Percentiles rank a stretch among this genome's conserved stretches.
Evolutionary conservation across 2,329 filamentous ascomycete species (phyloP).

Genomic region (Calonectria naviculata): DNA sequence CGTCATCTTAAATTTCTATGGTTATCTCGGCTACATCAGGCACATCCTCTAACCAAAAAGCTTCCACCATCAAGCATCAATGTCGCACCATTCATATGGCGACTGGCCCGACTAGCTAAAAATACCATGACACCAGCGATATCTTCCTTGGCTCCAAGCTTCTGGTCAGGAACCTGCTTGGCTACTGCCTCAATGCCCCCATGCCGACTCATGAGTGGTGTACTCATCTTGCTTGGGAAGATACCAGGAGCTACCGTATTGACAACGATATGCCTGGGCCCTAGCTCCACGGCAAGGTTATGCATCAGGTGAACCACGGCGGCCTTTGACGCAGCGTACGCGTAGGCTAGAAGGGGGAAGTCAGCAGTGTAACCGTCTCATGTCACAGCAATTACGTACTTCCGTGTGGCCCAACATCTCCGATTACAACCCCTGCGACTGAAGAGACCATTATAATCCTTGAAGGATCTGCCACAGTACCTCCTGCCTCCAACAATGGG

Average conservation of each 20-base stretch:
- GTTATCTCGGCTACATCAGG: not conserved
- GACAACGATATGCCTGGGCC: slow-evolving; percentile 4
- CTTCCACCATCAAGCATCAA: slow-evolving; percentile 8
- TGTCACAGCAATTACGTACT: not conserved
- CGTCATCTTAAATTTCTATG: too few relatives aligned
- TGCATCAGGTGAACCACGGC: not conserved
- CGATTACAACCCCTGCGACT: not conserved
- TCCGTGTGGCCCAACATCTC: not conserved
- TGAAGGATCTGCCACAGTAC: not conserved
- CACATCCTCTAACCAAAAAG: slow-evolving; percentile 10
- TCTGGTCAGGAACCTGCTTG: slow-evolving; percentile 5
- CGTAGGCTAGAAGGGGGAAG: not conserved
- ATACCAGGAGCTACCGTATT: slow-evolving; percentile 2
- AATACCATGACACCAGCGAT: slow-evolving; percentile 11
- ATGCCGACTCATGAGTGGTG: not conserved
- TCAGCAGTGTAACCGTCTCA: not conserved
- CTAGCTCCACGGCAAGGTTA: slow-evolving; percentile 10
- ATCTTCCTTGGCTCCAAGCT: slow-evolving; percentile 10
- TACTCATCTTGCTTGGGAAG: slow-evolving; percentile 7
- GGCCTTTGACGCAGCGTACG: not conserved
- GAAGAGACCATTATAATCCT: not conserved
- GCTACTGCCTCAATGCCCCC: not conserved
- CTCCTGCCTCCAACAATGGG: not conserved
- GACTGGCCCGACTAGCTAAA: not conserved
- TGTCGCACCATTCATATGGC: slow-evolving; percentile 7